These are phyloP conservation scores for Testicularia cyperi DNA, from an alignment of 1,284 basidiomycete genomes.

Conservation along the genomic window DNA sequence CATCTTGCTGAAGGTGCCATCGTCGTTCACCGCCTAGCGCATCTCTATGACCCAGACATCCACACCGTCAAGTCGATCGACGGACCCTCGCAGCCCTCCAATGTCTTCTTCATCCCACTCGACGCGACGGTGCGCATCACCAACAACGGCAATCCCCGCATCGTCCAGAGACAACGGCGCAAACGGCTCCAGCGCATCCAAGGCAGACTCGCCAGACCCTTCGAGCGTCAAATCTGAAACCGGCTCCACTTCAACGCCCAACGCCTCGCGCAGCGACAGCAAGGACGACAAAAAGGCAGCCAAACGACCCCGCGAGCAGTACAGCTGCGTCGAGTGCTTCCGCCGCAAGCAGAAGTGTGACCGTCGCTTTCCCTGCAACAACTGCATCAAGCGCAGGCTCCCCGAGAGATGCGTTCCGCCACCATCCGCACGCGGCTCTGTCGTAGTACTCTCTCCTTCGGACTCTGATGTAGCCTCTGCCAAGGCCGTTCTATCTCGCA, in stretches of 20 bases:
- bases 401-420: conserved; percentile 39
- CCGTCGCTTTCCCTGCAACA: conserved; percentile 40
- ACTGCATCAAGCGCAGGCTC: conserved; percentile 40
- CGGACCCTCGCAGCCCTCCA: no score
- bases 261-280: background rate
- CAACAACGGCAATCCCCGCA: no score
- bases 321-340: conserved; percentile 42
- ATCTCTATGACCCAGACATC: no score
- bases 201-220: conserved; percentile 19
- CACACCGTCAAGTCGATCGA: no score
- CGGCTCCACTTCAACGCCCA: conserved; percentile 3
- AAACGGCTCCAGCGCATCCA: no score
- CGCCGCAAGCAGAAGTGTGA: conserved; percentile 46
- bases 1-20: no score
- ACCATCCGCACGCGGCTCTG: conserved; percentile 13
- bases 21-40: no score
- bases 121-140: no score
- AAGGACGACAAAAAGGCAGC: conserved; percentile 22
- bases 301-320: conserved; percentile 36
- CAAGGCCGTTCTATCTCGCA: conserved; percentile 3
- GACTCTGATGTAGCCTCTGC: conserved; percentile 12
- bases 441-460: conserved; percentile 3
- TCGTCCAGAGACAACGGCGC: no score
- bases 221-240: conserved; percentile 27
- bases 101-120: no score